Conservation (phyloP, 2,329 filamentous ascomycete species). For the Fusarium miscanthi region DNA sequence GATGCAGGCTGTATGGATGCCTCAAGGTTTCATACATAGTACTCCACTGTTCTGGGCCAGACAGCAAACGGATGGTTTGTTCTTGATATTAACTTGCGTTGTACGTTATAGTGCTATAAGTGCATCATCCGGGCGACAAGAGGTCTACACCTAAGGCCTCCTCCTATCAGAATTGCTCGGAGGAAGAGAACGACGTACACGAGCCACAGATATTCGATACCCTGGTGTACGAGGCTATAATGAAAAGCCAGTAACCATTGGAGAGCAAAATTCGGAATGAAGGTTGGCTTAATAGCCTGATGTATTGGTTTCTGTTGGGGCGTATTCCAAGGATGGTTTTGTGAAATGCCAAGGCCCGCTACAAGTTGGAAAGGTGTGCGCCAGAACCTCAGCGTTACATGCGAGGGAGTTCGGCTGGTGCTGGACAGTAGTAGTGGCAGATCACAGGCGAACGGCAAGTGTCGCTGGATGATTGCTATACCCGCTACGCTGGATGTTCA, state of each 20-base stretch:
- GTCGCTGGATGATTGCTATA: slow-evolving; percentile 4
- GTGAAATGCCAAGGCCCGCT: slow-evolving; percentile 12
- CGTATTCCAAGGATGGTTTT: slow-evolving; percentile 26
- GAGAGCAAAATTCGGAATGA: slow-evolving; percentile 5
- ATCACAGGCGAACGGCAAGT: neutral
- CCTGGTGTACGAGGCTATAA: slow-evolving; percentile 19
- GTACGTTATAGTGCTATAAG: slow-evolving; percentile 9
- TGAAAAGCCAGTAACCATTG: slow-evolving; percentile 11
- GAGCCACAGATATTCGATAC: slow-evolving; percentile 32
- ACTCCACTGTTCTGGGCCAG: slow-evolving; percentile 21
- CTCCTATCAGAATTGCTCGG: neutral
- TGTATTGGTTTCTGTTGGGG: slow-evolving; percentile 36
- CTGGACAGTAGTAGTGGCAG: neutral
- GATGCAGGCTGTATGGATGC: slow-evolving; percentile 32
- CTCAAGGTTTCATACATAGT: slow-evolving; percentile 17
- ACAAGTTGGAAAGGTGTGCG: slow-evolving; percentile 39
- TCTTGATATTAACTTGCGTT: slow-evolving; percentile 15
- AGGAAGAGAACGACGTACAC: slow-evolving; percentile 11
- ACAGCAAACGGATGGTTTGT: slow-evolving; percentile 1
- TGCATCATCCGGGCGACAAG: slow-evolving; percentile 2
- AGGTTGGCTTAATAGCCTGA: slow-evolving; percentile 19
- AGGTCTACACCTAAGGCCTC: slow-evolving; percentile 1
- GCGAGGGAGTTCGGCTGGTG: neutral
- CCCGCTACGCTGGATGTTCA: neutral
- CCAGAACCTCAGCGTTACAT: slow-evolving; percentile 7